Evolutionary conservation across 164 flowering plant species (phyloP), one percentile per base, ranked within the genome.

Genomic region (Berberis vulgaris): DNA sequence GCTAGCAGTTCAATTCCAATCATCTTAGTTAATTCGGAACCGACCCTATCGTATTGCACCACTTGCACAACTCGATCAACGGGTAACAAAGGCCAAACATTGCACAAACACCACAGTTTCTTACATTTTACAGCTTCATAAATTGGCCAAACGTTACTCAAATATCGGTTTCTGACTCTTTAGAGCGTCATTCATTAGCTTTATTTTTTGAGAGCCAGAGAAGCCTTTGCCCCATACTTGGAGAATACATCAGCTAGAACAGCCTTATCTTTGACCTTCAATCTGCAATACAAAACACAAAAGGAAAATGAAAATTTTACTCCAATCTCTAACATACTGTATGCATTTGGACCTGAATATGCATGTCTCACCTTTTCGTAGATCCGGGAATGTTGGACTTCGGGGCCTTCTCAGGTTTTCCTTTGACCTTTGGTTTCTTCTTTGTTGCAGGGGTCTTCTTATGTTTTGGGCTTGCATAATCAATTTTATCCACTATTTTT

Each of bases 191-290:
- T 6, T 13, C 38, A 46, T 65, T 57, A 65, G 46, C 61, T 50
- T 58, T 52, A 63, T 66, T 69, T 60, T 49, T 53, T 53, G 59
- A 78, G 53, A 13, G 57, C 55, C 4, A 57, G 59, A 50, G 75
- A 61, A 59, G 75, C 65, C 59, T 74, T 70, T 41, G 9, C 52
- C 11, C 70, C 87, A 62, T 88, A 86, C 66, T 81, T 84, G 41
- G 89, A 69, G 67, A 83, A 76, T 8, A 82, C 91, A 2, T 67
- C 88, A 5, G 81, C 76, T 54, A 86, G 77, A 73, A 82, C 50
- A 60, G 82, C 81, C 70, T 86, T 86, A 74, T 88, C 96, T 74
- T 76, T 82, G 42, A 81, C 57, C 74, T 68, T 79, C 64, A 88
- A 76, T 78, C 96, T 89, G 90, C 80, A 80, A n/a, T 43, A 58